These are phyloP conservation scores for Gloeostereum incarnatum DNA, from an alignment of 768 basidiomycete species.

Conservation along the genomic window DNA sequence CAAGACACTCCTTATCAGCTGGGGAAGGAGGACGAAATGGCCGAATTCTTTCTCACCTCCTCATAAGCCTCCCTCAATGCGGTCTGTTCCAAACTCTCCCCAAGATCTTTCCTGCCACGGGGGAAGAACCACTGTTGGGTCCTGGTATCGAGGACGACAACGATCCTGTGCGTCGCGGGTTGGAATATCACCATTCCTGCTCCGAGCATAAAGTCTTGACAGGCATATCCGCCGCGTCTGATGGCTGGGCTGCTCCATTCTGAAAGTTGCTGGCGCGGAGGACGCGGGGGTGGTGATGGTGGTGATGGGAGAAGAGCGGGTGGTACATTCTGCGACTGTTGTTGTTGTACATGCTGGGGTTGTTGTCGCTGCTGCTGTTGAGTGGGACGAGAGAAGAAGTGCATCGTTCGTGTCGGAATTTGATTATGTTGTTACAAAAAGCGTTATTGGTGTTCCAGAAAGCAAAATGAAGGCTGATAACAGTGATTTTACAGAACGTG, in stretches of 20 bases:
- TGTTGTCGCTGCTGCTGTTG: too few relatives aligned
- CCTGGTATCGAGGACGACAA: slow-evolving; percentile 32
- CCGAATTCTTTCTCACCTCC: slow-evolving; percentile 31
- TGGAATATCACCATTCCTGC: slow-evolving; percentile 60
- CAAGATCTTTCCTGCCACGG: slow-evolving; percentile 55
- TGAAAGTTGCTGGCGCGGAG: slow-evolving; percentile 17
- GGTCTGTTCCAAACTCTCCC: slow-evolving; percentile 50
- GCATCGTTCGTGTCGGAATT: too few relatives aligned
- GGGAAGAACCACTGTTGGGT: slow-evolving; percentile 48
- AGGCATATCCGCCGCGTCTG: slow-evolving; percentile 34
- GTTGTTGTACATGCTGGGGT: too few relatives aligned
- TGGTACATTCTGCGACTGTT: too few relatives aligned
- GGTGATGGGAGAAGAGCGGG: too few relatives aligned
- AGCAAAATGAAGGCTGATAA: too few relatives aligned
- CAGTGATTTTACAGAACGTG: too few relatives aligned
- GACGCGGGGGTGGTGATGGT: background rate
- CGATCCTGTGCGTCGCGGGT: slow-evolving; percentile 41
- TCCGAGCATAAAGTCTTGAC: slow-evolving; percentile 45
- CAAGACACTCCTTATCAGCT: too few relatives aligned
- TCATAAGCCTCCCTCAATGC: slow-evolving; percentile 61
- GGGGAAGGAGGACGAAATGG: background rate
- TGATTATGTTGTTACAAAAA: too few relatives aligned
- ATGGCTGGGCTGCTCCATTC: slow-evolving; percentile 30
- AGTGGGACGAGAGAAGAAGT: too few relatives aligned
- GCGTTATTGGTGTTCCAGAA: too few relatives aligned